Evolutionary conservation across 2,329 filamentous ascomycete species (phyloP).

Genomic region (Talaromyces sp.): DNA sequence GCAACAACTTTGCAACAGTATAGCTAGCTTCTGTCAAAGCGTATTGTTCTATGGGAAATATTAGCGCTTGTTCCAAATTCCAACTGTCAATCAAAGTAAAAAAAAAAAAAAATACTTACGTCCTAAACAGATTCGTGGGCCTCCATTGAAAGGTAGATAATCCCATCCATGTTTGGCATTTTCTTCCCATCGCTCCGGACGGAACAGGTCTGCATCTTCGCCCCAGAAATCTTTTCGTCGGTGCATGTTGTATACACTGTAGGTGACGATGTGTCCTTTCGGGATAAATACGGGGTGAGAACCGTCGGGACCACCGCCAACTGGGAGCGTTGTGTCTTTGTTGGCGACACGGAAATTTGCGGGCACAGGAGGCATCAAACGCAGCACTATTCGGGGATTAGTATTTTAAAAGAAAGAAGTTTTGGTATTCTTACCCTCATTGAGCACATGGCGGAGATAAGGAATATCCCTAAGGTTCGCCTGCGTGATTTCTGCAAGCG

Average conservation of each 20-base stretch:
- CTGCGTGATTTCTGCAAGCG: slow-evolving; percentile 28
- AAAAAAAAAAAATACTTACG: slow-evolving; percentile 3
- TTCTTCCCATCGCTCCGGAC: slow-evolving; percentile 43
- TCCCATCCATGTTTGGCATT: slow-evolving; percentile 46
- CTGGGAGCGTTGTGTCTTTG: slow-evolving; percentile 8
- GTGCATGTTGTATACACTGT: slow-evolving; percentile 68
- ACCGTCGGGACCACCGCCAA: slow-evolving; percentile 19
- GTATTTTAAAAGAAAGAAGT: not conserved
- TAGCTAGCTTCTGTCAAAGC: slow-evolving; percentile 39
- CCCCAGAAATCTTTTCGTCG: slow-evolving; percentile 53
- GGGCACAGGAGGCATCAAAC: slow-evolving; percentile 50
- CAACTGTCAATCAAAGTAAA: not conserved
- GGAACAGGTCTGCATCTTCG: slow-evolving; percentile 40
- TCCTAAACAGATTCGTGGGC: slow-evolving; percentile 22
- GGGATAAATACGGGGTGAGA: slow-evolving; percentile 58
- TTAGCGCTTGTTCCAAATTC: not conserved
- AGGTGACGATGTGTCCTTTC: slow-evolving; percentile 61
- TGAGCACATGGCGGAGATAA: slow-evolving; percentile 14
- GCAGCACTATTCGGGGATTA: not conserved
- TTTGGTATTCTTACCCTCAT: not conserved
- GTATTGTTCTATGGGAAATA: slow-evolving; percentile 31
- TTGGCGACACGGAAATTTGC: slow-evolving; percentile 43
- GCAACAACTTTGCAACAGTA: slow-evolving; percentile 31
- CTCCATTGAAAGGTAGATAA: slow-evolving; percentile 23
- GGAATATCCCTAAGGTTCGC: slow-evolving; percentile 8